These are phyloP conservation scores for Ogataea paraovalis DNA, from an alignment of 805 yeast species.

Conservation along the genomic window DNA sequence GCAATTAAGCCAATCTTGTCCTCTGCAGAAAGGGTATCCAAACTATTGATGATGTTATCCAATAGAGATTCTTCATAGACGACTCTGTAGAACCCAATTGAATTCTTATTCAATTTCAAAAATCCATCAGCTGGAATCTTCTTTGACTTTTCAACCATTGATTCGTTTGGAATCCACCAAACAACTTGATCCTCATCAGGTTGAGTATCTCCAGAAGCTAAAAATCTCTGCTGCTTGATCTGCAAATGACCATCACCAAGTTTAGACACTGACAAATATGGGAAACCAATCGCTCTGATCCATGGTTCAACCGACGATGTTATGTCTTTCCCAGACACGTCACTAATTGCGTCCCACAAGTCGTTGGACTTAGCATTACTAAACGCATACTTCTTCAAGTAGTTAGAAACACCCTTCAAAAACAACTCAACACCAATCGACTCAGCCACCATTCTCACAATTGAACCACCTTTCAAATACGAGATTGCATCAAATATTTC, in stretches of 20 bases:
- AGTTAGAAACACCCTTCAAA: constrained; percentile 67
- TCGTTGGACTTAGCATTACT: constrained; percentile 73
- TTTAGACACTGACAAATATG: constrained; percentile 50
- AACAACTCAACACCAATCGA: constrained; percentile 66
- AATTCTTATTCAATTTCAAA: constrained; percentile 47
- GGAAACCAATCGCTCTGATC: constrained; percentile 74
- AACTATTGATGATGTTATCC: constrained; percentile 36
- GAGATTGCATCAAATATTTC: constrained; percentile 82
- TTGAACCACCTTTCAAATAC: constrained; percentile 75
- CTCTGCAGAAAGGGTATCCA: constrained; percentile 37
- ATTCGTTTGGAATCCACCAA: constrained; percentile 57
- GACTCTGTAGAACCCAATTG: constrained; percentile 52
- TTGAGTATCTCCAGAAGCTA: constrained; percentile 55
- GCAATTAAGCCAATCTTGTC: constrained; percentile 55
- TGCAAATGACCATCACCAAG: constrained; percentile 33
- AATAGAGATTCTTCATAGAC: constrained; percentile 43
- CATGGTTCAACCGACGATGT: constrained; percentile 59
- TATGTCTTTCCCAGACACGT: constrained; percentile 60
- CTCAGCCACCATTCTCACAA: constrained; percentile 71
- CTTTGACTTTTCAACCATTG: constrained; percentile 16
- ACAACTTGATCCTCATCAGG: constrained; percentile 52
- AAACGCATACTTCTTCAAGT: constrained; percentile 59
- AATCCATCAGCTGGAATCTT: constrained; percentile 16
- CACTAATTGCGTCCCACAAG: constrained; percentile 64
- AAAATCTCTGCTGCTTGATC: constrained; percentile 56